A percentile compares a stretch with the other conserved stretches of the same genome.
These are phyloP conservation scores for Pythium sp. DNA, from an alignment of 352 stramenopile species.

Conservation along the genomic window DNA sequence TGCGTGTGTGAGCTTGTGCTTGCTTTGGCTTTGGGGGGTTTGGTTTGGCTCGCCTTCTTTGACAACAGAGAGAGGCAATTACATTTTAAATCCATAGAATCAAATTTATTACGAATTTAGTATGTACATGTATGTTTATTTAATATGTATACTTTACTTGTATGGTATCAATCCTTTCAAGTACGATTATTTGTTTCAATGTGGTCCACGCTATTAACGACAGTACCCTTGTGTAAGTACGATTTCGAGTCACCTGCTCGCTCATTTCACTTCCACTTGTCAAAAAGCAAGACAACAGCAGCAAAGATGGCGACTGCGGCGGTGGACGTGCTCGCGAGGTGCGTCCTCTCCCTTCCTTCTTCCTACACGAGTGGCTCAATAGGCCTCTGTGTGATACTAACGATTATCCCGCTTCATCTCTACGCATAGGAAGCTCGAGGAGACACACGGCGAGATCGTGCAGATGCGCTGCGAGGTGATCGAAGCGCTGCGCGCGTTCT, in stretches of 20 bases:
- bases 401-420: background rate
- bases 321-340: conserved; percentile 26
- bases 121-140: no score
- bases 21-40: background rate
- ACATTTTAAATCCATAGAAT: background rate
- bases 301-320: conserved; percentile 10
- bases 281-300: conserved; percentile 5
- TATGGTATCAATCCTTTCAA: background rate
- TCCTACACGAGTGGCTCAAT: no score
- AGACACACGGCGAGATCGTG: conserved; percentile 62
- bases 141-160: no score
- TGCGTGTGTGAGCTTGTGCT: background rate
- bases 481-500: conserved; percentile 62
- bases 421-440: conserved; percentile 51
- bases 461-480: conserved; percentile 53
- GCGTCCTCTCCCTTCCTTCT: background rate
- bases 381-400: background rate
- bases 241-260: conserved; percentile 19
- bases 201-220: background rate
- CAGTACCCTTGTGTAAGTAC: background rate
- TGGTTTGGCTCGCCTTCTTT: background rate
- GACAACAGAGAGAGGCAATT: background rate
- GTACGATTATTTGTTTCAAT: background rate
- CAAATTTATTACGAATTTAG: background rate
- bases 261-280: conserved; percentile 7